Base-by-base conservation (phyloP, 352 stramenopile species). In the Saprolegnia diclina region DNA sequence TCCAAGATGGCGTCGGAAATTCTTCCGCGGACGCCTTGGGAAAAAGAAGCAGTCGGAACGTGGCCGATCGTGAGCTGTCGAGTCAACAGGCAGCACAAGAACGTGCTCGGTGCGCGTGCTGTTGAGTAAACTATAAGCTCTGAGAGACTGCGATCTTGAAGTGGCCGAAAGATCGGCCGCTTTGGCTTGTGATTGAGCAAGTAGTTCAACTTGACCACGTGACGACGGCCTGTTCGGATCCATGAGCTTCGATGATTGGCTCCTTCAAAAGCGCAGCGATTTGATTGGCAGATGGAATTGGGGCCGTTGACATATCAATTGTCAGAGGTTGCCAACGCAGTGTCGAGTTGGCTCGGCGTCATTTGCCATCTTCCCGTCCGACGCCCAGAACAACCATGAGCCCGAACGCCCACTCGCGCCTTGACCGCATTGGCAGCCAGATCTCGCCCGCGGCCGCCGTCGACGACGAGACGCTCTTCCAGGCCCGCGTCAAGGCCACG, bases 351-450 rank as follows among this genome's bases (percentile, higher is more conserved):
- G 24, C 37, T 18, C 14, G n/a, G 24, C 13, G 40, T 37, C 57
- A 66, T 66, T 66, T n/a, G 21, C 42, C 57, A 66, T 48, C 42
- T 48, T 10, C 3, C 42, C 29, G 29, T 48, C 42, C 11, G 42
- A 14, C 42, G 42, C 11, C 13, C 42, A 48, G 13, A 66, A 10
- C 11, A n/a, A 64, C 7, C 38, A 69, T 69, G 63, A 69, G 63
- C 46, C 63, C 63, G 2, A 52, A 69, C 22, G 42, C 53, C 24
- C 35, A 59, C 45, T 18, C 63, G 29, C 78, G 84, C 72, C 87
- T 94, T 74, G 81, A 75, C 74, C 81, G 91, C 61, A 81, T 94
- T 71, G 77, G 80, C 71, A 78, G 74, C 71, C 82, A 92, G 67
- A 57, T 92, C 62, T 84, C 79, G 71, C 75, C 84, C 72, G 77